Evolutionary conservation across 2,329 filamentous ascomycete genomes (phyloP).

Genomic region (Rutstroemia sp.): DNA sequence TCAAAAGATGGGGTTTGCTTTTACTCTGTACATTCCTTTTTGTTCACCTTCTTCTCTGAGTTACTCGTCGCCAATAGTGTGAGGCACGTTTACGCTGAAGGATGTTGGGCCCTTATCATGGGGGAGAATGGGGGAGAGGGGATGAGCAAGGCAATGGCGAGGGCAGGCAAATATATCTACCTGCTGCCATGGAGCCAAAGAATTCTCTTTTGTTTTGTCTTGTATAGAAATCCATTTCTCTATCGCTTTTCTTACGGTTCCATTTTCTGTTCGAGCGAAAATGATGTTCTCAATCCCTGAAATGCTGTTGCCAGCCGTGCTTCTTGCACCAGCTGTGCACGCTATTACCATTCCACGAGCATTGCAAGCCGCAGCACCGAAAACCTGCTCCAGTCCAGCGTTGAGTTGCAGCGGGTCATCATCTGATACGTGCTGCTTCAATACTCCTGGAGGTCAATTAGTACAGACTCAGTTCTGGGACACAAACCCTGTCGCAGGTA

Average conservation of each 20-base stretch:
- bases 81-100: conserved; percentile 2
- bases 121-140: no score
- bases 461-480: conserved; percentile 78
- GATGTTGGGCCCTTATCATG: conserved; percentile 3
- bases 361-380: conserved; percentile 17
- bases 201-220: not conserved
- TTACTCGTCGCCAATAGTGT: not conserved
- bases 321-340: conserved; percentile 3
- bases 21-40: not conserved
- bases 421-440: conserved; percentile 66
- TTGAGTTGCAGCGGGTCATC: conserved; percentile 47
- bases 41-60: conserved; percentile 6
- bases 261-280: not conserved
- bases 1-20: not conserved
- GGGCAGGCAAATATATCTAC: not conserved
- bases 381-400: conserved; percentile 21
- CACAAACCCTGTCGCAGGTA: conserved; percentile 45
- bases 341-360: conserved; percentile 8
- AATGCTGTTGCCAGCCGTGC: conserved; percentile 2
- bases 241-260: not conserved
- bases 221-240: not conserved
- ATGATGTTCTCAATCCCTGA: not conserved
- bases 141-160: not conserved
- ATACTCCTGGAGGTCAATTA: conserved; percentile 62
- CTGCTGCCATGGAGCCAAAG: not conserved